Evolutionary conservation across 208 protist species (phyloP).

Genomic region (Plasmodiophora brassicae): DNA sequence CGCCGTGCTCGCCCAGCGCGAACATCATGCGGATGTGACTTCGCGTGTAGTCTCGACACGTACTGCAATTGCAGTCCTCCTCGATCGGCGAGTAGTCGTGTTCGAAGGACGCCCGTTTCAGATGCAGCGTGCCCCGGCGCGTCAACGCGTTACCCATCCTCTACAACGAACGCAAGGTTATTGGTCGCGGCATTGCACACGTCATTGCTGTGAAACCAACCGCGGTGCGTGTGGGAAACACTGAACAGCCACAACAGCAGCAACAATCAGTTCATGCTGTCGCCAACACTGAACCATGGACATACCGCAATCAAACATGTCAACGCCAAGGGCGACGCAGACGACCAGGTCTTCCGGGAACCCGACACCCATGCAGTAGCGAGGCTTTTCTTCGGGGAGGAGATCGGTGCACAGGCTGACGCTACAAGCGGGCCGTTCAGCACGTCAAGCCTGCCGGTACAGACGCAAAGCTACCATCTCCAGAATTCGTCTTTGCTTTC

Average conservation of each 20-base stretch:
- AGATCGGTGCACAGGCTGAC: constrained; percentile 74
- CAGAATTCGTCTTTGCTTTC: constrained; percentile 96
- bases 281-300: not conserved
- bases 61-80: constrained; percentile 75
- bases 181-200: not conserved
- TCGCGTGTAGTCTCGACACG: constrained; percentile 81
- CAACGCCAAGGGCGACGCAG: constrained; percentile 92
- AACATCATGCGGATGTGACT: constrained; percentile 82
- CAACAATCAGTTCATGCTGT: not conserved
- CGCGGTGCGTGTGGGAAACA: constrained; percentile 91
- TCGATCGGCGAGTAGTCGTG: constrained; percentile 61
- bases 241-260: not conserved
- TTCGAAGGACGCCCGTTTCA: constrained; percentile 52
- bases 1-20: constrained; percentile 72
- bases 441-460: no score
- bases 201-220: constrained; percentile 88
- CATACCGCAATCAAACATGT: constrained; percentile 99
- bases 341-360: constrained; percentile 97
- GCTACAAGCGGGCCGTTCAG: not conserved
- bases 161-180: constrained; percentile 26
- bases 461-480: constrained; percentile 43
- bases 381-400: constrained; percentile 73
- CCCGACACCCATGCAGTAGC: constrained; percentile 97
- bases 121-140: constrained; percentile 46
- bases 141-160: constrained; percentile 52